Evolutionary conservation across 2,329 filamentous ascomycete genomes (phyloP).

Genomic region (Aspergillus pseudoglaucus): DNA sequence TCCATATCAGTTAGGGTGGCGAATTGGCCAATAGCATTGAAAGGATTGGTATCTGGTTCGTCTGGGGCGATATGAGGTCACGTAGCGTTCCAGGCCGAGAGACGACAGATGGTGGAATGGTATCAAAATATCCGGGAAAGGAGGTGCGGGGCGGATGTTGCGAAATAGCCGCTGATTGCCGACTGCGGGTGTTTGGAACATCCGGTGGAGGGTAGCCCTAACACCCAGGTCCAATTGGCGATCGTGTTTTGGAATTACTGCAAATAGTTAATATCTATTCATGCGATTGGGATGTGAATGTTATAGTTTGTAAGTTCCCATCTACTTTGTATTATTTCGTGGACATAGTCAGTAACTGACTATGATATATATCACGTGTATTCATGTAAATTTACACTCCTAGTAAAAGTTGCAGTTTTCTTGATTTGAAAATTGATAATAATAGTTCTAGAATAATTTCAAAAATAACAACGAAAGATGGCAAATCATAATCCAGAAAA

Average conservation of each 20-base stretch:
- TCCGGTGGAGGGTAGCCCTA: background rate
- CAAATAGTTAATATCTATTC: too few species aligned
- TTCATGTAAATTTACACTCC: too few species aligned
- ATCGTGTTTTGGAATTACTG: too few species aligned
- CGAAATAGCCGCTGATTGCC: conserved; percentile 15
- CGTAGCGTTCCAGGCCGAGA: background rate
- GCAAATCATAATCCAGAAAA: background rate
- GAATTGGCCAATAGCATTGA: conserved; percentile 9
- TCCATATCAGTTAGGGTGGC: conserved; percentile 11
- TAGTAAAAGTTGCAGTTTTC: background rate
- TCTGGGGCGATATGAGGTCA: background rate
- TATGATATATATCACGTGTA: too few species aligned
- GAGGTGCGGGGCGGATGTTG: background rate
- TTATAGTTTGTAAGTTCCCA: too few species aligned
- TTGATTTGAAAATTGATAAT: background rate
- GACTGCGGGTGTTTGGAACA: conserved; percentile 4
- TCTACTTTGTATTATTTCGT: too few species aligned
- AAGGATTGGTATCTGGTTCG: background rate
- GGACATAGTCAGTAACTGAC: too few species aligned
- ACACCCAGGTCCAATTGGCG: too few species aligned
- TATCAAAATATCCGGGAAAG: conserved; percentile 1
- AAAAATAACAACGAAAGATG: background rate
- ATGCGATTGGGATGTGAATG: too few species aligned
- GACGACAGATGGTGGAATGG: background rate
- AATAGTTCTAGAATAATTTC: background rate